These are phyloP conservation scores for Skeletonema menzelii DNA, from an alignment of 108 stramenopile genomes.

Conservation along the genomic window DNA sequence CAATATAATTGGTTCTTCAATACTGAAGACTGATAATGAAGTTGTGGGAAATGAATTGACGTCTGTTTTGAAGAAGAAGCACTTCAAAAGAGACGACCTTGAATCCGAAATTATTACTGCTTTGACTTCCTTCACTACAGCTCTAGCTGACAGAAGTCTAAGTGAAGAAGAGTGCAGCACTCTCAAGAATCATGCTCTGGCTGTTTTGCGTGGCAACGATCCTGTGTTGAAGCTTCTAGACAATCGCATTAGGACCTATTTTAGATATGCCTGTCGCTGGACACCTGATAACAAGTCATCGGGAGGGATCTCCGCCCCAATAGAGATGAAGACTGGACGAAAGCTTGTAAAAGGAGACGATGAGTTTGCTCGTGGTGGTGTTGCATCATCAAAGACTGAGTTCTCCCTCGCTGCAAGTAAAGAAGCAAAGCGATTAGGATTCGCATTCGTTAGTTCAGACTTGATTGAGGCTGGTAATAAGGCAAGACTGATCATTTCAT, in stretches of 20 bases:
- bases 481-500: constrained; percentile 24
- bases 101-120: constrained; percentile 31
- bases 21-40: neutral
- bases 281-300: neutral
- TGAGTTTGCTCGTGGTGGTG: neutral
- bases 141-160: constrained; percentile 21
- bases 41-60: constrained; percentile 3
- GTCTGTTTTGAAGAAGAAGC: constrained; percentile 22
- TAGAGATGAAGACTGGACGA: constrained; percentile 38
- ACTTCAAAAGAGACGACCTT: constrained; percentile 18
- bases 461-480: constrained; percentile 20
- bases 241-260: constrained; percentile 45
- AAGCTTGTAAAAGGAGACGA: neutral
- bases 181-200: constrained; percentile 20
- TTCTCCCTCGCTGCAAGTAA: constrained; percentile 30
- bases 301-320: neutral
- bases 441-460: constrained; percentile 24
- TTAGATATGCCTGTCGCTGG: constrained; percentile 42
- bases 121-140: constrained; percentile 42
- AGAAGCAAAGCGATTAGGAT: constrained; percentile 39
- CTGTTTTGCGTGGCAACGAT: constrained; percentile 52
- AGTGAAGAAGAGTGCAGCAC: constrained; percentile 3
- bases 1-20: constrained; percentile 27
- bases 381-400: constrained; percentile 23
- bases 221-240: constrained; percentile 62